Base-by-base conservation (phyloP, 441 rosid species). In the Croton laevigatus region DNA sequence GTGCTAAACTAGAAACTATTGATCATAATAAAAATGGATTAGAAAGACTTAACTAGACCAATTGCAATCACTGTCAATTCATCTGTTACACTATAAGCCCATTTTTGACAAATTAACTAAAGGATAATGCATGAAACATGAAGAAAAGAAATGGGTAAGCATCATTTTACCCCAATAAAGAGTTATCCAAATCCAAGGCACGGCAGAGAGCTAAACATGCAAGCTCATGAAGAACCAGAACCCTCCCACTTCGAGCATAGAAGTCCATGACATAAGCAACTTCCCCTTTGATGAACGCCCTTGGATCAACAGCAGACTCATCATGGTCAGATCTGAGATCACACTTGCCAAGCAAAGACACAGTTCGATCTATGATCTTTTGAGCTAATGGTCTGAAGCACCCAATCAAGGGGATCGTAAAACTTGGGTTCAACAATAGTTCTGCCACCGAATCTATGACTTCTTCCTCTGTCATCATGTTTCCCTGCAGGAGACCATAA, bases 181-280 rank as follows among this genome's bases (percentile, higher is more conserved):
- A 86, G 63, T 84, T 80, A 76, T 88, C 90, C 74, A 93, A 82
- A 81, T 89, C 94, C 76, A 93, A 85, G 68, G 93, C 88, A n/a
- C 93, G 97, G 75, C 91, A 81, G 58, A 95, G 87, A 32, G 97
- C 98, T 72, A 95, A 78, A 83, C 97, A 93, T 81, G 91, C 88
- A 68, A 91, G 84, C 86, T 93, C 98, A 5, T 95, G 98, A 76
- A 95, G 95, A 74, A 81, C 77, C 81, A 95, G 71, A 63, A 87
- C 89, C 82, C 75, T 84, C 70, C 89, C 91, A 75, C 79, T 81
- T 69, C 68, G 82, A 73, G 76, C 80, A 64, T 80, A 88, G 59
- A 76, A 78, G 76, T 89, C 90, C 32, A 93, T 63, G 62, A 93
- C 75, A 80, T 79, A 82, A 78, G 82, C 60, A 79, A 82, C 79